Percentiles rank a stretch among this genome's conserved stretches.
Conservation (phyloP, 2,329 filamentous ascomycete species). For the Lachnellula suecica region DNA sequence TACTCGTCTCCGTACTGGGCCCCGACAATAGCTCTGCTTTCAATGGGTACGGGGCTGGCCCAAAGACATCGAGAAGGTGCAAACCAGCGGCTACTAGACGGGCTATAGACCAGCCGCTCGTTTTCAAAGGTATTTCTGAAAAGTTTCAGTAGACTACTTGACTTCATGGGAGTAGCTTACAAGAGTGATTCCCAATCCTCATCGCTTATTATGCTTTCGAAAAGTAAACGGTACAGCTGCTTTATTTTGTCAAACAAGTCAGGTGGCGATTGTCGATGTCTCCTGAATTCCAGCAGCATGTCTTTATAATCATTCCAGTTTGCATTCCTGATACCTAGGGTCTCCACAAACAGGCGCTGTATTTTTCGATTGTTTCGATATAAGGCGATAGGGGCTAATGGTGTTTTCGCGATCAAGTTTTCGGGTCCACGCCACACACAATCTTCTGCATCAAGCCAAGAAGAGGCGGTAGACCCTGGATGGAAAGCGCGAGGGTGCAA, state of each 20-base stretch:
- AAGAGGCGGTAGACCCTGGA: constrained; percentile 1
- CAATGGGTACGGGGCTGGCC: constrained; percentile 19
- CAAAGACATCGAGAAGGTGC: constrained; percentile 20
- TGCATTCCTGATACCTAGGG: constrained; percentile 17
- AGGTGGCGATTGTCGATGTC: background rate
- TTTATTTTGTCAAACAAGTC: constrained; percentile 4
- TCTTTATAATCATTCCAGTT: constrained; percentile 16
- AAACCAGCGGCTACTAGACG: constrained; percentile 10
- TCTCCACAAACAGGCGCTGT: constrained; percentile 6
- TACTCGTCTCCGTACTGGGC: constrained; percentile 3
- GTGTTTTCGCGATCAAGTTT: constrained; percentile 14
- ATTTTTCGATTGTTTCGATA: constrained; percentile 16
- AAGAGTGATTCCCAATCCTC: background rate
- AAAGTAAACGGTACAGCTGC: constrained; percentile 9
- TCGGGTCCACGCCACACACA: constrained; percentile 18
- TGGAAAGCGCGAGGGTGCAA: constrained; percentile 12
- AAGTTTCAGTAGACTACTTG: background rate
- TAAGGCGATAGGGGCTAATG: constrained; percentile 9
- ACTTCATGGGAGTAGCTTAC: background rate
- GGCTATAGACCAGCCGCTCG: constrained; percentile 14
- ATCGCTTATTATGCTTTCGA: background rate
- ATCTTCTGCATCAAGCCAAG: constrained; percentile 11
- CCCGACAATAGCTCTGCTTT: constrained; percentile 9
- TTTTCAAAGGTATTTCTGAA: constrained; percentile 7
- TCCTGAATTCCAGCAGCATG: constrained; percentile 9